These are phyloP conservation scores for Seiridium unicorne DNA, from an alignment of 2,329 filamentous ascomycete species.

Conservation along the genomic window DNA sequence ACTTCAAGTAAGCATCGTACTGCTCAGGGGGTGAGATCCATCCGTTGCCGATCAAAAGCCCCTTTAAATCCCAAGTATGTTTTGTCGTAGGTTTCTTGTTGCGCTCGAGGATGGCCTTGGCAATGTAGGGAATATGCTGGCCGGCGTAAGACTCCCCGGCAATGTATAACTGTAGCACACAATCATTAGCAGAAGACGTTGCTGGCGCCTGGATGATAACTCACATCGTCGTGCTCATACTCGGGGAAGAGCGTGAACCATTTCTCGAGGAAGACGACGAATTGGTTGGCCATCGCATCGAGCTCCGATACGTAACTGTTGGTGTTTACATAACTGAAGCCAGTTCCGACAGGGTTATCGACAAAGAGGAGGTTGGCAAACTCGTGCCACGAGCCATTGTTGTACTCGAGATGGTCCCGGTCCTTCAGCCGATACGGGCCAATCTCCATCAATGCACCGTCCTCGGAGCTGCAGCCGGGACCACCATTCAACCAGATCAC, in stretches of 20 bases:
- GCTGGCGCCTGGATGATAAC: slow-evolving; percentile 26
- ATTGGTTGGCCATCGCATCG: slow-evolving; percentile 84
- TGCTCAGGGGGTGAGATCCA: slow-evolving; percentile 94
- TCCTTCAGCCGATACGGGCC: slow-evolving; percentile 87
- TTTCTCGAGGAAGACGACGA: slow-evolving; percentile 85
- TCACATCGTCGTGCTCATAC: slow-evolving; percentile 86
- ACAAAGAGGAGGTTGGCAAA: slow-evolving; percentile 97
- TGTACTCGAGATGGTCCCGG: slow-evolving; percentile 68
- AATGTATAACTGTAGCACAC: slow-evolving; percentile 72
- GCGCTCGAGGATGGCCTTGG: slow-evolving; percentile 82
- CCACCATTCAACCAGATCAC: slow-evolving; percentile 98
- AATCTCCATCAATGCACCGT: slow-evolving; percentile 93
- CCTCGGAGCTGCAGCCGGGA: slow-evolving; percentile 95
- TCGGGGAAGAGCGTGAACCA: slow-evolving; percentile 91
- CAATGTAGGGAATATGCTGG: slow-evolving; percentile 95
- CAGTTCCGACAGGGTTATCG: slow-evolving; percentile 94
- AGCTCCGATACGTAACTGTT: slow-evolving; percentile 84
- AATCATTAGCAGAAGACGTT: background rate
- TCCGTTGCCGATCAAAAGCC: slow-evolving; percentile 91
- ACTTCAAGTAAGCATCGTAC: slow-evolving; percentile 83
- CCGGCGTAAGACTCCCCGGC: slow-evolving; percentile 96
- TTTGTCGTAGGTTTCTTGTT: slow-evolving; percentile 62
- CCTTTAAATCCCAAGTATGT: slow-evolving; percentile 73
- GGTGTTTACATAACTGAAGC: slow-evolving; percentile 92
- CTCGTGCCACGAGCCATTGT: slow-evolving; percentile 97